Conservation (phyloP, 805 yeast genomes). For the Sugiyamaella americana region DNA sequence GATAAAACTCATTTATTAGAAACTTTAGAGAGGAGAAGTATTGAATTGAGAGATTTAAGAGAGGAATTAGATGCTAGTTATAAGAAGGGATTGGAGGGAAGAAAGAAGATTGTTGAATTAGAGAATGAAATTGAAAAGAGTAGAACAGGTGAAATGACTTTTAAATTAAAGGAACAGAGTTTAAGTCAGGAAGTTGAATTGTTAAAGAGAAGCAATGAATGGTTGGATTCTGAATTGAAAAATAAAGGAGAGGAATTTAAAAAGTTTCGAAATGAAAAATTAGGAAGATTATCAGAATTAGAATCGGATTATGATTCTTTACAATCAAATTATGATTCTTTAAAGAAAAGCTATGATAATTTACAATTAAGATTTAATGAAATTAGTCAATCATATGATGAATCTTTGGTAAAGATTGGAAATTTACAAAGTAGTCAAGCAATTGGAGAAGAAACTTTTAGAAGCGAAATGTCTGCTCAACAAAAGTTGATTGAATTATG, state of each 20-base stretch:
- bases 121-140: slow-evolving; percentile 34
- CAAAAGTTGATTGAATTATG: slow-evolving; percentile 54
- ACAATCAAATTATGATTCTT: slow-evolving; percentile 30
- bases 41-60: slow-evolving; percentile 29
- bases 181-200: slow-evolving; percentile 39
- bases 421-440: slow-evolving; percentile 41
- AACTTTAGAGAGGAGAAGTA: slow-evolving; percentile 26
- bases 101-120: slow-evolving; percentile 38
- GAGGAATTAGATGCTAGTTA: slow-evolving; percentile 37
- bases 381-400: slow-evolving; percentile 37
- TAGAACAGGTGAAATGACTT: slow-evolving; percentile 27
- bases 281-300: slow-evolving; percentile 30
- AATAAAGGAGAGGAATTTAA: slow-evolving; percentile 31
- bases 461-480: slow-evolving; percentile 54
- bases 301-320: slow-evolving; percentile 34
- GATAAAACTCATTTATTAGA: slow-evolving; percentile 29
- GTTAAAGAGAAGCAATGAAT: slow-evolving; percentile 37
- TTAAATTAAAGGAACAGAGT: slow-evolving; percentile 34
- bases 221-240: slow-evolving; percentile 38
- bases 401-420: slow-evolving; percentile 41
- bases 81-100: slow-evolving; percentile 33
- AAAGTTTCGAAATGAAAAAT: slow-evolving; percentile 28
- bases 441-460: slow-evolving; percentile 43
- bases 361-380: slow-evolving; percentile 35
- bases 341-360: slow-evolving; percentile 29